Evolutionary conservation across 2,329 filamentous ascomycete species (phyloP).

Genomic region (Fusarium udum): DNA sequence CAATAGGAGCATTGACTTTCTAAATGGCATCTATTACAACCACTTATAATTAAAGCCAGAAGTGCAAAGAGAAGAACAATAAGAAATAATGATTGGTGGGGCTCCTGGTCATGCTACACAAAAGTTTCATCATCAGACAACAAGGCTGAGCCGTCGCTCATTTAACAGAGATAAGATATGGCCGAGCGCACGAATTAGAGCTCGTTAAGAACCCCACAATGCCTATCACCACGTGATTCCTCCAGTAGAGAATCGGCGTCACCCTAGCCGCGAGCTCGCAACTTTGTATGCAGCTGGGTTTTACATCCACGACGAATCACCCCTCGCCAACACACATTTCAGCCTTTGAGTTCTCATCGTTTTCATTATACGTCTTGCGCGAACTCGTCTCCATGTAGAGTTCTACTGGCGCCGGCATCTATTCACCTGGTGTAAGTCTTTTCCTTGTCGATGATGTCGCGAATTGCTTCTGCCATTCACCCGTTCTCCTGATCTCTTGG

Average conservation of each 20-base stretch:
- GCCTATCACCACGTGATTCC: slow-evolving; percentile 50
- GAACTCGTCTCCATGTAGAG: slow-evolving; percentile 51
- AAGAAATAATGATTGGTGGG: background rate
- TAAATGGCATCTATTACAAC: background rate
- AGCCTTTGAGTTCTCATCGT: slow-evolving; percentile 25
- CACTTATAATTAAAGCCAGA: background rate
- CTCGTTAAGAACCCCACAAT: background rate
- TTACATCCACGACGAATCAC: slow-evolving; percentile 33
- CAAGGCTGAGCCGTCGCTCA: slow-evolving; percentile 13
- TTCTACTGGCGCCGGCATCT: slow-evolving; percentile 45
- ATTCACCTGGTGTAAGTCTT: slow-evolving; percentile 50
- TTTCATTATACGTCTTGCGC: slow-evolving; percentile 21
- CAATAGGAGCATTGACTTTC: background rate
- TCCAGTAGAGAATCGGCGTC: slow-evolving; percentile 49
- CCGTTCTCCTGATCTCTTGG: slow-evolving; percentile 40
- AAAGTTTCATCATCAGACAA: slow-evolving; percentile 24
- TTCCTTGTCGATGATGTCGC: slow-evolving; percentile 39
- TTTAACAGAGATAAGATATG: slow-evolving; percentile 22
- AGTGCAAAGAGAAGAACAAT: background rate
- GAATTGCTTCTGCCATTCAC: slow-evolving; percentile 27
- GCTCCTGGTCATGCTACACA: background rate
- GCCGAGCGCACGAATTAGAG: slow-evolving; percentile 18
- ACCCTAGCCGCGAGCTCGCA: slow-evolving; percentile 48
- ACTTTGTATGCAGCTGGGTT: slow-evolving; percentile 48
- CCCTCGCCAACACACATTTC: slow-evolving; percentile 28